Evolutionary conservation across 2,329 filamentous ascomycete species (phyloP).

Genomic region (Colletotrichum sojae): DNA sequence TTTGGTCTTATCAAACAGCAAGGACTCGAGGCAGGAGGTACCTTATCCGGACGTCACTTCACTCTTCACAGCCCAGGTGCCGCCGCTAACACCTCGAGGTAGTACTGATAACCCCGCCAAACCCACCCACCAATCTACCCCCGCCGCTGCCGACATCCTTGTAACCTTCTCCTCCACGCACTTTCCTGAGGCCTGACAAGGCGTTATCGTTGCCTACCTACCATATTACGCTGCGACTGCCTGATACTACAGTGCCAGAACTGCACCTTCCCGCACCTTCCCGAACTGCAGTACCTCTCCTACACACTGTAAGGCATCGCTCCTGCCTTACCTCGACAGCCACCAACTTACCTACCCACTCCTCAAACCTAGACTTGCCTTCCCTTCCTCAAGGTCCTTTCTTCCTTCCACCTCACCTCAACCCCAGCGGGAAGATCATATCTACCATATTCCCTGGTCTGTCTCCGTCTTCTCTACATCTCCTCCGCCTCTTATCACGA

Average conservation of each 20-base stretch:
- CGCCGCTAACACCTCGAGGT: background rate
- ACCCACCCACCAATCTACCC: constrained; percentile 11
- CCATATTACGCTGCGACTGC: constrained; percentile 21
- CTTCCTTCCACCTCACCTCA: background rate
- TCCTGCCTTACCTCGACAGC: constrained; percentile 24
- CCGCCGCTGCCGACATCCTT: constrained; percentile 25
- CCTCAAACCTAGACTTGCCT: background rate
- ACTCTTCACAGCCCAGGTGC: constrained; percentile 7
- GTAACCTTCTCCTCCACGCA: constrained; percentile 19
- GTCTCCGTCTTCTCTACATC: no score
- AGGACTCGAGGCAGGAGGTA: no score
- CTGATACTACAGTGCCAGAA: constrained; percentile 43
- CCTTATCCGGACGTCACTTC: background rate
- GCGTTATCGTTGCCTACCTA: constrained; percentile 48
- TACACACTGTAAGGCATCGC: background rate
- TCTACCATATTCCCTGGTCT: no score
- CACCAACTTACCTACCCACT: constrained; percentile 19
- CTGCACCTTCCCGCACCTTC: constrained; percentile 26
- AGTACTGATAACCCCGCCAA: constrained; percentile 33
- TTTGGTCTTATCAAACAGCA: no score
- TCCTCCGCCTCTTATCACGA: background rate
- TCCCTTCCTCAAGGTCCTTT: background rate
- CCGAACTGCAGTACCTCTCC: background rate
- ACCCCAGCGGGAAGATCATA: no score
- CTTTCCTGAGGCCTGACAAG: constrained; percentile 31